Evolutionary conservation across 176 grass and related monocot species (phyloP).

Genomic region (Avena eriantha): DNA sequence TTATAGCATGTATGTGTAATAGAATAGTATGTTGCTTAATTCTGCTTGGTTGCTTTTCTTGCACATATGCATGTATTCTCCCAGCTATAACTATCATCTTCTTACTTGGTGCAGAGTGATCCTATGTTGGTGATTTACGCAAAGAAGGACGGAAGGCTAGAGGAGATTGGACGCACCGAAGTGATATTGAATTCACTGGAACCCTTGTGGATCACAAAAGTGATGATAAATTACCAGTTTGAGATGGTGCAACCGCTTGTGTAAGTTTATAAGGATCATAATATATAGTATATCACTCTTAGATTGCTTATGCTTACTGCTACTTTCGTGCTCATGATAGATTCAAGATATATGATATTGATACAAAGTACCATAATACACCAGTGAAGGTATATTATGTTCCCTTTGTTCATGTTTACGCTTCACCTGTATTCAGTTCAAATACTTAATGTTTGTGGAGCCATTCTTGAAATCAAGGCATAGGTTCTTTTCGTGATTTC

Average conservation of each 20-base stretch:
- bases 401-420: neutral
- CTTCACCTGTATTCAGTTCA: neutral
- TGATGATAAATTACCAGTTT: slow-evolving; percentile 89
- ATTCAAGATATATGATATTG: slow-evolving; percentile 84
- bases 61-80: neutral
- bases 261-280: slow-evolving; percentile 60
- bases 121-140: slow-evolving; percentile 83
- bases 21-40: slow-evolving; percentile 36
- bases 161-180: slow-evolving; percentile 96
- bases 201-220: slow-evolving; percentile 90
- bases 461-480: slow-evolving; percentile 26
- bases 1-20: neutral
- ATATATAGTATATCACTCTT: slow-evolving; percentile 2
- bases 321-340: slow-evolving; percentile 41
- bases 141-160: slow-evolving; percentile 66
- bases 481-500: neutral
- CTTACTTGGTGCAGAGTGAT: slow-evolving; percentile 74
- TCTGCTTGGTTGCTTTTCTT: slow-evolving; percentile 17
- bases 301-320: slow-evolving; percentile 27
- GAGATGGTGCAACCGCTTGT: slow-evolving; percentile 86
- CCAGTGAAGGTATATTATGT: slow-evolving; percentile 79
- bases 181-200: slow-evolving; percentile 82
- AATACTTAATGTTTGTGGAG: neutral
- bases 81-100: slow-evolving; percentile 12
- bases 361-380: slow-evolving; percentile 84